These are phyloP conservation scores for Mycena filopes DNA, from an alignment of 768 basidiomycete genomes.

Conservation along the genomic window DNA sequence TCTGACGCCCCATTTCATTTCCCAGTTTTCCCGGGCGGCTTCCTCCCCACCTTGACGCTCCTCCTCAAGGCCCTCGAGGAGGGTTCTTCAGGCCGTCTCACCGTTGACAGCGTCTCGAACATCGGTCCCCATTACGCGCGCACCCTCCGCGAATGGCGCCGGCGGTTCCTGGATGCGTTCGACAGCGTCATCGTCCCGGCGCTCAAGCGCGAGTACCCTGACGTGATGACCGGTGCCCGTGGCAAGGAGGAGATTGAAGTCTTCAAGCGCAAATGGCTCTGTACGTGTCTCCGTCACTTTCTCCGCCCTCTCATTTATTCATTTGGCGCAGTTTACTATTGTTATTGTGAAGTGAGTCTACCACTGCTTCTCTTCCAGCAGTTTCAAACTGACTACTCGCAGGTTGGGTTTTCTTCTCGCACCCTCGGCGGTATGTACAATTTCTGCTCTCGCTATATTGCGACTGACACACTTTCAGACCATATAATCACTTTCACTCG, in stretches of 20 bases:
- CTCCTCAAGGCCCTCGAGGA: constrained; percentile 60
- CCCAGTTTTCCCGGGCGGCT: constrained; percentile 76
- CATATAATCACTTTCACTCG: constrained; percentile 74
- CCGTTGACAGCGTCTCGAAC: constrained; percentile 74
- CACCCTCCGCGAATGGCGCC: constrained; percentile 83
- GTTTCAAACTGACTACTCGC: constrained; percentile 68
- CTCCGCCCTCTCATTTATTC: background rate
- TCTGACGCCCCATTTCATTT: background rate
- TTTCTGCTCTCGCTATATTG: background rate
- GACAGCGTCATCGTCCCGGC: constrained; percentile 68
- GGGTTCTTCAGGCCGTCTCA: constrained; percentile 65
- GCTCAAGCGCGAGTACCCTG: constrained; percentile 67
- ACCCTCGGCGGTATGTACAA: constrained; percentile 66
- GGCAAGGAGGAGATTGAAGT: constrained; percentile 71
- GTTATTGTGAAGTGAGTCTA: background rate
- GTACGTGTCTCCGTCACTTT: constrained; percentile 49
- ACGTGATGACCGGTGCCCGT: constrained; percentile 56
- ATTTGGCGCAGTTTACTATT: constrained; percentile 58
- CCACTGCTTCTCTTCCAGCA: background rate
- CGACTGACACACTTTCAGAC: constrained; percentile 46
- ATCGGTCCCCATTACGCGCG: constrained; percentile 64
- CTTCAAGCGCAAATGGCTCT: constrained; percentile 81
- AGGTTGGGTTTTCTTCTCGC: constrained; percentile 77
- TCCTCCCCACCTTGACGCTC: constrained; percentile 72
- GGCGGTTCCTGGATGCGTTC: constrained; percentile 68